phyloP scores from a whole-genome alignment of 331 rosid genomes.

The Rhamnella rubrinervis region DNA sequence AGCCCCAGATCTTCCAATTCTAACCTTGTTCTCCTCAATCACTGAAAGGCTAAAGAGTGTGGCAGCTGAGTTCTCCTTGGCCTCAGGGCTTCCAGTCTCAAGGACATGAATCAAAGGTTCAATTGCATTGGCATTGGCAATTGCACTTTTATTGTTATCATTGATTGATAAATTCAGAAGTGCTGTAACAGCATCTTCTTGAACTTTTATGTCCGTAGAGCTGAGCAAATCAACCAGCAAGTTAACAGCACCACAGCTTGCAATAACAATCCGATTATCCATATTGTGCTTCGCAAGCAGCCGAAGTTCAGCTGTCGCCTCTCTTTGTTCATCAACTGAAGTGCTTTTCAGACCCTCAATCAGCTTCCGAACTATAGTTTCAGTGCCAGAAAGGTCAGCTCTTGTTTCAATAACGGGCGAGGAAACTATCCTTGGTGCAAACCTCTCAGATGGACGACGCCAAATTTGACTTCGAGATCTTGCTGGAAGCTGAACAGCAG shows the following conservation, averaged over 20 bases:
- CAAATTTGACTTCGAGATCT: conserved; percentile 77
- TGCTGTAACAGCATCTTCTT: conserved; percentile 95
- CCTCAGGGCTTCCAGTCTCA: conserved; percentile 85
- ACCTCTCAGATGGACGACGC: conserved; percentile 88
- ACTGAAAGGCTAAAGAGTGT: conserved; percentile 94
- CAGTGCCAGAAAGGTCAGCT: conserved; percentile 73
- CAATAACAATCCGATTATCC: conserved; percentile 92
- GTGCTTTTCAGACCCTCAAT: conserved; percentile 64
- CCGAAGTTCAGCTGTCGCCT: conserved; percentile 71
- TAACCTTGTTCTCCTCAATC: conserved; percentile 85
- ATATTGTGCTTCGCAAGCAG: conserved; percentile 79
- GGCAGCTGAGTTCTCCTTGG: conserved; percentile 97
- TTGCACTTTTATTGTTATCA: conserved; percentile 75
- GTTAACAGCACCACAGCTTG: conserved; percentile 75
- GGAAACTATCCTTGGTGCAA: conserved; percentile 58
- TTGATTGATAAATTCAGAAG: conserved; percentile 95
- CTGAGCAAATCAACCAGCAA: conserved; percentile 72
- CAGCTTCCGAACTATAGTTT: conserved; percentile 63
- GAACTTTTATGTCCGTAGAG: conserved; percentile 58
- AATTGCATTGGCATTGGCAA: conserved; percentile 81
- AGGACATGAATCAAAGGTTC: conserved; percentile 90
- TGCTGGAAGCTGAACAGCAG: conserved; percentile 33
- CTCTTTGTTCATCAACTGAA: conserved; percentile 69
- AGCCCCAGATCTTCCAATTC: conserved; percentile 93
- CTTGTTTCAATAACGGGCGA: conserved; percentile 56